These are phyloP conservation scores for Yamadazyma diospyri DNA, from an alignment of 1,139 yeast species.

Conservation along the genomic window DNA sequence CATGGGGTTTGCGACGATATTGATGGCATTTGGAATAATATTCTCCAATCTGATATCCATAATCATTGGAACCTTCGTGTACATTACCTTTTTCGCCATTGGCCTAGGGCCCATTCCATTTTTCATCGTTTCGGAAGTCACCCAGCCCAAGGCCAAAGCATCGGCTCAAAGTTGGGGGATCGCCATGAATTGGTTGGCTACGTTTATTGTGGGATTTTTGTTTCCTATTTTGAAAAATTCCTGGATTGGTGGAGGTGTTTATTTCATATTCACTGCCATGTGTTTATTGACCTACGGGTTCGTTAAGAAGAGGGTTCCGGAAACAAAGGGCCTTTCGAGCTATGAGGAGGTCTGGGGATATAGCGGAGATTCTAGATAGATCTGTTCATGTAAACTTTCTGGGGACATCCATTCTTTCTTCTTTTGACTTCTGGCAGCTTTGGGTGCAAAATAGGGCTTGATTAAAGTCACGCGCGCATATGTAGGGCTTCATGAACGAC, in stretches of 20 bases:
- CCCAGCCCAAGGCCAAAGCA: slow-evolving; percentile 76
- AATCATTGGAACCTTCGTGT: slow-evolving; percentile 63
- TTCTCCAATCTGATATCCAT: slow-evolving; percentile 48
- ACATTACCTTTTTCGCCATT: slow-evolving; percentile 80
- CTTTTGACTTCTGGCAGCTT: no score
- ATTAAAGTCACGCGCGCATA: not conserved
- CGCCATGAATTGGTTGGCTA: slow-evolving; percentile 85
- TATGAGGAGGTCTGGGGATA: slow-evolving; percentile 63
- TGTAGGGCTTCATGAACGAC: not conserved
- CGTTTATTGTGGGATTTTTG: slow-evolving; percentile 73
- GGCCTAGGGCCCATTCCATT: slow-evolving; percentile 97
- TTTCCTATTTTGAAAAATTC: slow-evolving; percentile 69
- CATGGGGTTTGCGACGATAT: slow-evolving; percentile 65
- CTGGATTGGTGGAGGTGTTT: slow-evolving; percentile 75
- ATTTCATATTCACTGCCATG: slow-evolving; percentile 62
- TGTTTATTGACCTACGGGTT: slow-evolving; percentile 49
- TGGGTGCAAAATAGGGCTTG: not conserved
- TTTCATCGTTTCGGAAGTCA: slow-evolving; percentile 81
- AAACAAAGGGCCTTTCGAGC: slow-evolving; percentile 64
- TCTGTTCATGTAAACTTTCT: not conserved
- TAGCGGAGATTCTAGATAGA: not conserved
- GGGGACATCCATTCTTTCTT: no score
- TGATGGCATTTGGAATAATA: slow-evolving; percentile 67
- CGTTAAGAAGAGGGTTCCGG: slow-evolving; percentile 58
- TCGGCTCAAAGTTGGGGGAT: slow-evolving; percentile 93